These are phyloP conservation scores for Triticum monococcum DNA, from an alignment of 176 grass and related monocot genomes.

Conservation along the genomic window DNA sequence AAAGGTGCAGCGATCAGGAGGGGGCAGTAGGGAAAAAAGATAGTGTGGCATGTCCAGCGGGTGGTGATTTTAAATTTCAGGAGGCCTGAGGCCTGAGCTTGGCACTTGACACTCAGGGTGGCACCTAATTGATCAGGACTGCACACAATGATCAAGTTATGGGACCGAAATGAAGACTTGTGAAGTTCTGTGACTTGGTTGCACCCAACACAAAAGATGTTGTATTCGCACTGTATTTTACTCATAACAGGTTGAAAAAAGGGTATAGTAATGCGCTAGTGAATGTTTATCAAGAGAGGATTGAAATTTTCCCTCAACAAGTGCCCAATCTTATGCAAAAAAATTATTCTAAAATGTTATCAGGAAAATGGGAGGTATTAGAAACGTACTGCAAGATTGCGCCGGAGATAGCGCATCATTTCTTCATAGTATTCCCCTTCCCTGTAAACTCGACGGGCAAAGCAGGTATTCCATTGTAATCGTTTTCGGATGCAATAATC, in stretches of 20 bases:
- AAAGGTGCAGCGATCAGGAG: slow-evolving; percentile 3
- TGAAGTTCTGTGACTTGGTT: not conserved
- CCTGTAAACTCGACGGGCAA: slow-evolving; percentile 81
- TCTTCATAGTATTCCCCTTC: slow-evolving; percentile 96
- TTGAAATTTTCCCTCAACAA: not conserved
- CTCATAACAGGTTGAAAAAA: not conserved
- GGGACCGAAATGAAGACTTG: not conserved
- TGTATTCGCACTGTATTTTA: not conserved
- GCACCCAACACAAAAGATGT: slow-evolving; percentile 3
- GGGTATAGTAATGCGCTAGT: not conserved
- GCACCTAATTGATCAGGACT: not conserved
- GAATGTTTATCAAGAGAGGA: slow-evolving; percentile 22
- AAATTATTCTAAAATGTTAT: not conserved
- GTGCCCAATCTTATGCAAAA: not conserved
- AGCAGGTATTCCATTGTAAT: slow-evolving; percentile 80
- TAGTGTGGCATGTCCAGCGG: not conserved
- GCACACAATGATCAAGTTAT: not conserved
- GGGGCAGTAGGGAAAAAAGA: not conserved
- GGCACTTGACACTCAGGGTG: not conserved
- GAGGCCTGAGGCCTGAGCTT: not conserved
- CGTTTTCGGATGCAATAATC: slow-evolving; percentile 82
- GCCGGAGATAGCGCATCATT: slow-evolving; percentile 92
- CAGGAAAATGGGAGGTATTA: slow-evolving; percentile 3
- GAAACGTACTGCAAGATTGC: slow-evolving; percentile 69
- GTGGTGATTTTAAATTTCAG: not conserved